Conservation (phyloP, 2,329 filamentous ascomycete species). For the Nigrospora osmanthi region DNA sequence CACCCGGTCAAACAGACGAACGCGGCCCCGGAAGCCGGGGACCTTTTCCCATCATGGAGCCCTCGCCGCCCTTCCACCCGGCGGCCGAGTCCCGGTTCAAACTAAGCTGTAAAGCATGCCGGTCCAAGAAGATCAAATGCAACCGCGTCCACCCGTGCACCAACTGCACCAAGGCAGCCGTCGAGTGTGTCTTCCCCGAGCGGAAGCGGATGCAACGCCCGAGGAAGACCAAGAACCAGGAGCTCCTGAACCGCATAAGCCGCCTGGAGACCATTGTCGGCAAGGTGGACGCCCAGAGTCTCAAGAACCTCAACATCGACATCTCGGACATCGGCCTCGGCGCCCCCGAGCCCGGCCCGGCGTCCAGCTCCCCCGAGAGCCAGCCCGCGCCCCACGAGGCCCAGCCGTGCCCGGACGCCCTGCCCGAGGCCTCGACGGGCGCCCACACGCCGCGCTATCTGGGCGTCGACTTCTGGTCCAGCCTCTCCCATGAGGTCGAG, state of each 20-base stretch:
- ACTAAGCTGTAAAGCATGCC: constrained; percentile 53
- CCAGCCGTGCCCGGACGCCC: not conserved
- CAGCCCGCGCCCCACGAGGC: not conserved
- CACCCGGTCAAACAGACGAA: too few species aligned
- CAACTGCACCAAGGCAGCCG: constrained; percentile 38
- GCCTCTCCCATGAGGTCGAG: constrained; percentile 34
- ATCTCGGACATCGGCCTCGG: constrained; percentile 1
- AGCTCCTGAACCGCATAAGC: constrained; percentile 34
- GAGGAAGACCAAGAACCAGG: constrained; percentile 31
- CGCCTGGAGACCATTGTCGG: constrained; percentile 38
- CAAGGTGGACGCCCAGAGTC: constrained; percentile 26
- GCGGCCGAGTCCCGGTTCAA: not conserved
- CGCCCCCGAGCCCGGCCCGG: not conserved
- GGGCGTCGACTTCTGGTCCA: constrained; percentile 35
- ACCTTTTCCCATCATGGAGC: not conserved
- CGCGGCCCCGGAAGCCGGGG: too few species aligned
- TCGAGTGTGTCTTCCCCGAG: constrained; percentile 39
- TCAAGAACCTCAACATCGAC: constrained; percentile 6
- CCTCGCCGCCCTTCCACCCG: not conserved
- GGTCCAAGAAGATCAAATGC: constrained; percentile 56
- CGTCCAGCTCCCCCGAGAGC: not conserved
- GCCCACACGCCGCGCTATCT: constrained; percentile 21
- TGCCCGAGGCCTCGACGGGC: not conserved
- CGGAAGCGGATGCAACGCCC: constrained; percentile 34
- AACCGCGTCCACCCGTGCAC: constrained; percentile 47